Percentiles rank a stretch among this genome's conserved stretches.
Evolutionary conservation across 2,329 filamentous ascomycete species (phyloP).

Genomic region (Cytospora mali): DNA sequence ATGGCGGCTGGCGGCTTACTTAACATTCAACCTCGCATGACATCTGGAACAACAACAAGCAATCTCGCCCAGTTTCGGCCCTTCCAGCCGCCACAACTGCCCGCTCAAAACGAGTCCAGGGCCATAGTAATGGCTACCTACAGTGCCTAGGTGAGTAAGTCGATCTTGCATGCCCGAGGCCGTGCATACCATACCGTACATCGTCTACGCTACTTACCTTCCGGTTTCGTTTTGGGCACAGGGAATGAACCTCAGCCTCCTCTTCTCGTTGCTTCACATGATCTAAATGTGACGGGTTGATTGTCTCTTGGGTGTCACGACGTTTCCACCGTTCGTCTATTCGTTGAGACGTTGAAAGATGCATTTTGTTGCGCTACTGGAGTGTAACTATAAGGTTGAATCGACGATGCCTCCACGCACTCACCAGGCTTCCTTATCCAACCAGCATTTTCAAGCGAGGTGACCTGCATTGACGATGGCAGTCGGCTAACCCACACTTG

Average conservation of each 20-base stretch:
- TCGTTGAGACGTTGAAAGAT: background rate
- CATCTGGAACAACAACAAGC: too few species aligned
- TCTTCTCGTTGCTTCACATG: background rate
- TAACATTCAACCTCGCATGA: too few species aligned
- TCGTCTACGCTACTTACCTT: background rate
- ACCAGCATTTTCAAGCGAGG: slow-evolving; percentile 6
- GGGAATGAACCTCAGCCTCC: background rate
- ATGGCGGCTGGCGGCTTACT: background rate
- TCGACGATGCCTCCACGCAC: background rate
- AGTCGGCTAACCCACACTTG: slow-evolving; percentile 2
- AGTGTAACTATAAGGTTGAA: background rate
- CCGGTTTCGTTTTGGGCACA: background rate
- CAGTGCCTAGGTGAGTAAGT: too few species aligned
- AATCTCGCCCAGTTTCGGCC: too few species aligned
- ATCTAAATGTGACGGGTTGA: background rate
- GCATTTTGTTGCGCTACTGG: background rate
- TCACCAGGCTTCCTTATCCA: background rate
- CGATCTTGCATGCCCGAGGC: background rate
- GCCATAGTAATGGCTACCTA: background rate
- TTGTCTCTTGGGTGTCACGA: background rate
- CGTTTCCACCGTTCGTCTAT: background rate
- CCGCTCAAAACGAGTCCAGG: background rate
- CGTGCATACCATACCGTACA: background rate
- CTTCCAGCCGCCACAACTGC: too few species aligned
- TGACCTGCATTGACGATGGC: background rate